Percentiles rank a stretch among this genome's conserved stretches.
Evolutionary conservation across 106 monocot genomes (phyloP).

Genomic region (Ottelia alismoides): DNA sequence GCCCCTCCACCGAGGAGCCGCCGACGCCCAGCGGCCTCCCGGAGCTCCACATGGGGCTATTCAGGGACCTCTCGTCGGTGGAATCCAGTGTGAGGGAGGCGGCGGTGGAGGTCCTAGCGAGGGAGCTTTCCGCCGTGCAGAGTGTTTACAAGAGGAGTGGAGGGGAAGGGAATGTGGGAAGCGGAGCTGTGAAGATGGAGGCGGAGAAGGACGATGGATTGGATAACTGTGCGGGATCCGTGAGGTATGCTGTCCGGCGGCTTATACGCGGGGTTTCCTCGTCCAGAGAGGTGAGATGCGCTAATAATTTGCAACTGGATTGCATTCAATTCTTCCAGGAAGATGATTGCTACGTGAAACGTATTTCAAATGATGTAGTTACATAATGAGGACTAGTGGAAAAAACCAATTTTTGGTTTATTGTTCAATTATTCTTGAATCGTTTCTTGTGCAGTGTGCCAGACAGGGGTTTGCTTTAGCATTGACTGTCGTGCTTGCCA

Average conservation of each 20-base stretch:
- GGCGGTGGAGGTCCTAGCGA: constrained; percentile 43
- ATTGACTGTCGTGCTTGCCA: constrained; percentile 35
- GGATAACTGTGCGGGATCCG: constrained; percentile 52
- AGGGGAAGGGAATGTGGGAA: constrained; percentile 3
- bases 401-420: no score
- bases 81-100: constrained; percentile 38
- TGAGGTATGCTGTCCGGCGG: constrained; percentile 74
- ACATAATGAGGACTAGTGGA: no score
- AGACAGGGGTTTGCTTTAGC: constrained; percentile 95
- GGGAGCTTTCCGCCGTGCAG: constrained; percentile 56
- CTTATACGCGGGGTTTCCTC: constrained; percentile 87
- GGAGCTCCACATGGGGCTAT: constrained; percentile 50
- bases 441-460: constrained; percentile 66
- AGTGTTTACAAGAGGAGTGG: constrained; percentile 29
- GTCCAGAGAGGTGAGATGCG: constrained; percentile 75
- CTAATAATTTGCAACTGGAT: no score
- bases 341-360: no score
- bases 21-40: constrained; percentile 15
- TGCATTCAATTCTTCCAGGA: no score
- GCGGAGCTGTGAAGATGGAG: constrained; percentile 22
- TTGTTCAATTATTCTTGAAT: no score
- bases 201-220: constrained; percentile 91
- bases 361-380: no score
- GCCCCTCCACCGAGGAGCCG: not conserved
- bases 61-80: constrained; percentile 43